Base-by-base conservation (phyloP, 1,284 basidiomycete species). In the Ceratobasidium sp. region DNA sequence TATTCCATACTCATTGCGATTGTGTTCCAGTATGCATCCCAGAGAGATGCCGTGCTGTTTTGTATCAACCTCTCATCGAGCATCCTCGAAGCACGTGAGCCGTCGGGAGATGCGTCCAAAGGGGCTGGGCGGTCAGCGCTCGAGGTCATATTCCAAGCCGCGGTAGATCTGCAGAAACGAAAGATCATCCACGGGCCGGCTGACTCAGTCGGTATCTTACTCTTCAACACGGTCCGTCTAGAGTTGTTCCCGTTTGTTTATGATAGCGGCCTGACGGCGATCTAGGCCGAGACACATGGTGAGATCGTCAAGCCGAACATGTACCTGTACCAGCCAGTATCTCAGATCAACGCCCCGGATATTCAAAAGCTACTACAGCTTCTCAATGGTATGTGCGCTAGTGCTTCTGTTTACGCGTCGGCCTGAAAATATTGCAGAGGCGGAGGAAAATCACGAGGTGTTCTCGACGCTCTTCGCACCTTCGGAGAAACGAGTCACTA, bases 221-320 rank as follows among this genome's bases (percentile, higher is more conserved):
- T 98, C 21, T 99, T 92, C 83, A 98, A 98, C 76, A 95, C 95
- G 70, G 94, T 97, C 79, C 84, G 89, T 78, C n/a, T n/a, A n/a
- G n/a, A n/a, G 10, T 70, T 23, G 9, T 39, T 28, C 10, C 6
- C 26, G 18, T 39, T 36, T 26, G 18, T 30, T 21, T 45, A 58
- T 48, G 18, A n/a, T 55, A 10, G 50, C 21, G 26, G 1, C 61
- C 14, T 14, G 50, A 41, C 57, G 28, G 75, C 16, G 23, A 30
- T 39, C 14, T 60, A 80, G 73, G 46, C 72, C 80, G n/a, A 83
- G 86, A 80, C 85, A 85, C 75, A 73, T 67, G 73, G 73, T 28
- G 87, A 89, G 5, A 90, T 92, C 76, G 87, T 92, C 76, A 93
- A 93, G 84, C 86, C 85, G 73, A 87, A 90, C 52, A 91, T 89